A percentile compares a stretch with the other conserved stretches of the same genome.
Evolutionary conservation across 139 green algal species (phyloP).

Genomic region (Tetraselmis chui): DNA sequence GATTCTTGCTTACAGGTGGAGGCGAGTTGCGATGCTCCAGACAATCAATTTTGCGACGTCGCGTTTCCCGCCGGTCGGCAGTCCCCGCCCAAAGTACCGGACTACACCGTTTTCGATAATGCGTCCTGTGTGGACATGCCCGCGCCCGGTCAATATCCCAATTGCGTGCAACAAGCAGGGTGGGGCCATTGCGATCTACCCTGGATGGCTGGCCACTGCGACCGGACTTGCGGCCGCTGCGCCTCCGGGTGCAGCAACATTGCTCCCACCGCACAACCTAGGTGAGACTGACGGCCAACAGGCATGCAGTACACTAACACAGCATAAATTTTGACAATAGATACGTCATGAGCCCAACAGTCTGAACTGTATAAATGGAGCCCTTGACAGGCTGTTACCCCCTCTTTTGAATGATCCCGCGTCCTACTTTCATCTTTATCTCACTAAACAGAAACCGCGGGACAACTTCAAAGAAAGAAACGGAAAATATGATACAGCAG

Average conservation of each 20-base stretch:
- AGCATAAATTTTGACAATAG: too few species aligned
- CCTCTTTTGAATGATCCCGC: too few species aligned
- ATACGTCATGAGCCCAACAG: too few species aligned
- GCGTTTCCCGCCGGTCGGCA: background rate
- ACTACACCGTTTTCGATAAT: background rate
- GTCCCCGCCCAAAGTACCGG: background rate
- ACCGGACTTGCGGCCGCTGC: constrained; percentile 16
- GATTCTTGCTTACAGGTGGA: too few species aligned
- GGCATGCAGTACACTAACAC: too few species aligned
- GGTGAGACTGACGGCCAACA: too few species aligned
- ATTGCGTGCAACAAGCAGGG: constrained; percentile 28
- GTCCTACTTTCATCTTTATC: too few species aligned
- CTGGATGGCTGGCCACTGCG: constrained; percentile 24
- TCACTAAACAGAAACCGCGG: too few species aligned
- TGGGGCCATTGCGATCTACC: constrained; percentile 21
- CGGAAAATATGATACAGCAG: too few species aligned
- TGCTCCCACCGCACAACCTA: background rate
- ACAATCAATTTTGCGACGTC: background rate
- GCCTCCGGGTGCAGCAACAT: constrained; percentile 8
- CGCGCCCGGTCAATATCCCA: constrained; percentile 19
- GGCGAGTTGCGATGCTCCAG: background rate
- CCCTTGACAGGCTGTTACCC: too few species aligned
- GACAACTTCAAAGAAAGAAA: too few species aligned
- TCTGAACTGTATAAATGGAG: too few species aligned
- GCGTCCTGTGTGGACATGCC: constrained; percentile 8